Evolutionary conservation across 1,284 basidiomycete genomes (phyloP), one percentile per base, ranked within the genome.

Genomic region (Bjerkandera adusta): DNA sequence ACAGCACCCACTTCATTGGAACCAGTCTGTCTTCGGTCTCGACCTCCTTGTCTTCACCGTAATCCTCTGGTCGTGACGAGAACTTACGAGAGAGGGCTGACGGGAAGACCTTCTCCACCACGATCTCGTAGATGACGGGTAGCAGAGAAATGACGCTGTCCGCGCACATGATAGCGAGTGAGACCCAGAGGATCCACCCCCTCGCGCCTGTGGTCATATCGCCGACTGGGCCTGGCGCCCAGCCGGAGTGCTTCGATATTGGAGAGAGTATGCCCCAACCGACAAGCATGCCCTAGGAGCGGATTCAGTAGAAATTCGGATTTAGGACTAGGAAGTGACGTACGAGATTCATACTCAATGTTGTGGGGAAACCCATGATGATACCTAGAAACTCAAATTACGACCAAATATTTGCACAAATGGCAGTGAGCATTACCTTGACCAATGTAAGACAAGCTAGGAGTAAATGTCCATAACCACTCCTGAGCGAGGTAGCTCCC

Each of bases 281-380:
- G 1, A 92, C 83, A n/a, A 98, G 56, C 88, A 97, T 97, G 29
- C 95, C 94, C 79, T 89, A 22, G 47, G 18, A 59, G 32, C 30
- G 5, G 26, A 25, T 30, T 27, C 39, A 12, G n/a, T n/a, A n/a
- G n/a, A 26, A 25, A 26, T 29, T 20, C n/a, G 27, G 15, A 36
- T 41, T 20, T 36, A 30, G 26, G 3, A 30, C 16, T 5, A 30
- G 10, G 33, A 12, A 20, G 6, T 33, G 20, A 29, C 73, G 58
- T 59, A 89, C 88, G 44, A 92, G 64, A 56, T 89, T 94, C 95
- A 98, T 97, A 61, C 89, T 91, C 22, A 96, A 62, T 0, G 93
- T 95, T 0, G 93, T 97, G 0, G 93, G 90, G 55, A 96, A 88
- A 3, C 95, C 95, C 96, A 98, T 98, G 62, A 98, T 98, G 54